phyloP scores from a whole-genome alignment of 2,329 filamentous ascomycete genomes.

The Zymoseptoria crescenta region DNA sequence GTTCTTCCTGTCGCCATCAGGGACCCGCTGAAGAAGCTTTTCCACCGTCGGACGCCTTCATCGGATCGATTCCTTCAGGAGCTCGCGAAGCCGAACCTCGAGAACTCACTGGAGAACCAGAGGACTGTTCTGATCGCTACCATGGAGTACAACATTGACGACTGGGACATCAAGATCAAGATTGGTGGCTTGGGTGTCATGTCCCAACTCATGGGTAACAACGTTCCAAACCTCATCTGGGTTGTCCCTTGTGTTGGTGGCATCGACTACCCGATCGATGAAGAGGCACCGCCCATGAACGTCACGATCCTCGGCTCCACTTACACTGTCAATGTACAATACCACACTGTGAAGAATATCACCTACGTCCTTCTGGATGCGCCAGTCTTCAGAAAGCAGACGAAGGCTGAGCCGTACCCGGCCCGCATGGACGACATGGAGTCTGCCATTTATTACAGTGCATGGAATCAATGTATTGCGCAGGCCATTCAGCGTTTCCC shows the following conservation, averaged over 20 bases:
- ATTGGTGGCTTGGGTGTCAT: slow-evolving; percentile 62
- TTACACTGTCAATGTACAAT: slow-evolving; percentile 55
- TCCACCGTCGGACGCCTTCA: not conserved
- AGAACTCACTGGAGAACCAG: slow-evolving; percentile 34
- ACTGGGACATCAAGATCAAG: slow-evolving; percentile 62
- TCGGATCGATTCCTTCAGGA: slow-evolving; percentile 3
- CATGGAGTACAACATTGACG: slow-evolving; percentile 64
- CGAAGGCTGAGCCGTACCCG: slow-evolving; percentile 55
- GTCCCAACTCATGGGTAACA: slow-evolving; percentile 59
- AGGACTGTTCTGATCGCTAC: slow-evolving; percentile 49
- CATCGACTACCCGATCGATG: slow-evolving; percentile 53
- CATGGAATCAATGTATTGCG: slow-evolving; percentile 62
- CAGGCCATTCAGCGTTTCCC: slow-evolving; percentile 53
- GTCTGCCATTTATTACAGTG: slow-evolving; percentile 58
- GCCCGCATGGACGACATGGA: slow-evolving; percentile 60
- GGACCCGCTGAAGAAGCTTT: slow-evolving; percentile 3
- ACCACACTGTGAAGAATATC: slow-evolving; percentile 54
- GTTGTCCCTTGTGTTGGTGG: slow-evolving; percentile 47
- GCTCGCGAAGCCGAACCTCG: slow-evolving; percentile 20
- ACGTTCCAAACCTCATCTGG: slow-evolving; percentile 55
- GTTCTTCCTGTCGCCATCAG: slow-evolving; percentile 5
- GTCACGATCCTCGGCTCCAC: slow-evolving; percentile 51
- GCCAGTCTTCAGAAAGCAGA: slow-evolving; percentile 56
- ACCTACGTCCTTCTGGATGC: slow-evolving; percentile 59
- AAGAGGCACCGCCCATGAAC: slow-evolving; percentile 50